These are phyloP conservation scores for Noccaea caerulescens DNA, from an alignment of 345 rosid genomes.

Conservation along the genomic window DNA sequence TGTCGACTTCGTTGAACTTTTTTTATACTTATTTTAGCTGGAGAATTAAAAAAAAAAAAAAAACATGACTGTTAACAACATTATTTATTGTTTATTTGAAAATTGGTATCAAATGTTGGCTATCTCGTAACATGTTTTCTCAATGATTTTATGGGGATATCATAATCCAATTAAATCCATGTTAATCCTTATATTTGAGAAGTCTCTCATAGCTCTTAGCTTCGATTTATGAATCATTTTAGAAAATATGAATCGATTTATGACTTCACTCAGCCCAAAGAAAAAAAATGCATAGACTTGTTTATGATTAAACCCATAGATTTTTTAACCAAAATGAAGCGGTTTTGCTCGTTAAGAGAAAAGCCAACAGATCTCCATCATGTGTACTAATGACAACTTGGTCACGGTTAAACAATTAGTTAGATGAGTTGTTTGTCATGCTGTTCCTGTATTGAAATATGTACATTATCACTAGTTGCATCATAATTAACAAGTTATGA, in stretches of 20 bases:
- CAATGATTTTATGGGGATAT: constrained; percentile 28
- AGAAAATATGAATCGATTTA: too few relatives aligned
- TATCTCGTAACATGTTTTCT: constrained; percentile 31
- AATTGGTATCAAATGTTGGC: constrained; percentile 26
- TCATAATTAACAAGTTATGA: constrained; percentile 16
- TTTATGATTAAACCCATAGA: too few relatives aligned
- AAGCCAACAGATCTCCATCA: neutral
- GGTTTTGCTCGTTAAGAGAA: constrained; percentile 4
- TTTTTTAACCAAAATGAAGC: neutral
- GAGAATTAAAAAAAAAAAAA: neutral
- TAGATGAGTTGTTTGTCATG: neutral
- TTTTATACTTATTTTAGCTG: neutral
- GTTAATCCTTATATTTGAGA: constrained; percentile 2
- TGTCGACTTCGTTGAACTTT: constrained; percentile 18
- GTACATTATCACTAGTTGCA: constrained; percentile 11
- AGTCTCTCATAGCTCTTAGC: neutral
- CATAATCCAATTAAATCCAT: constrained; percentile 23
- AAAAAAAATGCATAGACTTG: too few relatives aligned
- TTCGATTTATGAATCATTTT: constrained; percentile 15
- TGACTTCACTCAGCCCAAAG: too few relatives aligned
- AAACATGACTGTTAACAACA: constrained; percentile 26
- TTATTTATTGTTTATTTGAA: constrained; percentile 18
- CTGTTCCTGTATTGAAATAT: neutral
- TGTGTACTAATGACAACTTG: neutral
- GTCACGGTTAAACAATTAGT: constrained; percentile 9